Conservation (phyloP, 345 rosid species). For the Luvunga scandens region DNA sequence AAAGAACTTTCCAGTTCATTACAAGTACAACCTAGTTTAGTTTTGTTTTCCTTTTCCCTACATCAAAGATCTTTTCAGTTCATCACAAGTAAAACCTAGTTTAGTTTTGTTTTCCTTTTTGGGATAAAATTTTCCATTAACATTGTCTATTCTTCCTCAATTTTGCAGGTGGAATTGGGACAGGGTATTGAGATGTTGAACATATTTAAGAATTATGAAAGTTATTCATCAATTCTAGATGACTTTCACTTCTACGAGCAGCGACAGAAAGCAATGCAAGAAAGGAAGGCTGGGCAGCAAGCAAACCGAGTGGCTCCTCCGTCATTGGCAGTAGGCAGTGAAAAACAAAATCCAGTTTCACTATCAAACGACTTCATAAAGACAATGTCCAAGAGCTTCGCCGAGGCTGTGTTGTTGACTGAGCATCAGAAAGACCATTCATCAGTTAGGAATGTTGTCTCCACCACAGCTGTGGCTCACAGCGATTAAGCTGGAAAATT, state of each 20-base stretch:
- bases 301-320: conserved; percentile 24
- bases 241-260: conserved; percentile 79
- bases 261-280: conserved; percentile 68
- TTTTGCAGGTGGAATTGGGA: conserved; percentile 56
- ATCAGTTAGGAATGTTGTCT: conserved; percentile 1
- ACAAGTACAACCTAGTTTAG: neutral
- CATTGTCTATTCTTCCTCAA: neutral
- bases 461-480: neutral
- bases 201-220: conserved; percentile 49
- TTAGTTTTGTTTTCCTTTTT: neutral
- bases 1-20: neutral
- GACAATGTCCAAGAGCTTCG: conserved; percentile 60
- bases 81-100: neutral
- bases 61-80: neutral
- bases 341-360: conserved; percentile 18
- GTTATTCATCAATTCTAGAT: conserved; percentile 63
- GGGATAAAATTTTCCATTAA: neutral
- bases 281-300: conserved; percentile 56
- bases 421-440: conserved; percentile 13
- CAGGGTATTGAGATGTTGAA: conserved; percentile 71
- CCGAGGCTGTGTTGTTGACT: conserved; percentile 46
- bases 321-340: conserved; percentile 16
- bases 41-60: neutral
- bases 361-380: conserved; percentile 33
- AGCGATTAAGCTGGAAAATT: conserved; percentile 8